Base-by-base conservation (phyloP, 495 filamentous ascomycete species). In the Hyaloscypha variabilis region DNA sequence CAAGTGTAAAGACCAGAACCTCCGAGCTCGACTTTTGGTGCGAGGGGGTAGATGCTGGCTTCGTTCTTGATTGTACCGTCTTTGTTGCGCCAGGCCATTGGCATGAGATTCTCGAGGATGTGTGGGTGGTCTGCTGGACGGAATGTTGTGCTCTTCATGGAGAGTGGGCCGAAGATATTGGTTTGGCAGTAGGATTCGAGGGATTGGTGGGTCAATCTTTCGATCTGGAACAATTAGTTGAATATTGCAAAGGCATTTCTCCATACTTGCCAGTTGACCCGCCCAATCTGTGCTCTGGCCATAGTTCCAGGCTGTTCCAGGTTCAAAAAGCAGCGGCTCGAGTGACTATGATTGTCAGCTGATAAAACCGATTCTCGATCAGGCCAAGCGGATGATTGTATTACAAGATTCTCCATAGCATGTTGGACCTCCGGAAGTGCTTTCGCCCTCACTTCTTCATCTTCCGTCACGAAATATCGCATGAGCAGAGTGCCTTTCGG, bases 131-230 rank as follows among this genome's bases (percentile, higher is more conserved):
- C 62, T 0, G 69, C 65, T 1, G 85, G 86, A 26, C 85, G 75
- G 74, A 90, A 82, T 54, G 77, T 79, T 30, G 85, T 81, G 63
- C 81, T 69, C 6, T 76, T 72, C 46, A 88, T 68, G 8, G 76
- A 81, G 1, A 88, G 76, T 0, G 87, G 85, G 52, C 77, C 62
- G 65, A 86, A 86, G 60, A 88, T 82, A 69, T 85, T 69, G 60
- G 76, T 69, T 55, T 85, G 75, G 52, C 88, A 76, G 70, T 86
- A 89, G n/a, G 81, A 78, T 42, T 85, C 81, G n/a, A 89, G 78
- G 6, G 77, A 74, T 29, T 78, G 54, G 3, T 78, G 74, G 2
- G 80, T 80, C 17, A 81, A 67, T 88, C 80, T 60, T 86, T 65
- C 6, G 14, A 58, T 19, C 3, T 77, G 6, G 8, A 19, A 17